phyloP scores from a whole-genome alignment of 139 green algal species.

The Chlamydomonas schloesseri region DNA sequence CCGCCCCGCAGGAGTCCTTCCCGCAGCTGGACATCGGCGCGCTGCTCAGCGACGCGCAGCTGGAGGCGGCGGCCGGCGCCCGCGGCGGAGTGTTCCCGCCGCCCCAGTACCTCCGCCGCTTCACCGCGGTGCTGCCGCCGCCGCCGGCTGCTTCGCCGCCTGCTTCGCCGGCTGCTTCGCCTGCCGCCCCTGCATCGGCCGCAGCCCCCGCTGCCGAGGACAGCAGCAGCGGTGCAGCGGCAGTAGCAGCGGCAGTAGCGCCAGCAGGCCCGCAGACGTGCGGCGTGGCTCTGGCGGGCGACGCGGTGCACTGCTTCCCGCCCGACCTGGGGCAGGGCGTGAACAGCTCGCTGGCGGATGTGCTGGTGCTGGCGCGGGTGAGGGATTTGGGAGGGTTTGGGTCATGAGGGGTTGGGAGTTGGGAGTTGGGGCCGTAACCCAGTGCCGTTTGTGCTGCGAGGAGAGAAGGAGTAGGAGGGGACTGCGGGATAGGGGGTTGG shows the following conservation, averaged over 20 bases:
- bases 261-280: background rate
- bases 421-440: no score
- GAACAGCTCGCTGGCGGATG: conserved; percentile 54
- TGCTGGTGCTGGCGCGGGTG: conserved; percentile 33
- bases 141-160: background rate
- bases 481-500: no score
- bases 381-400: no score
- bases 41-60: background rate
- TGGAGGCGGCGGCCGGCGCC: conserved; percentile 2
- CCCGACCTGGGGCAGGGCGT: conserved; percentile 58
- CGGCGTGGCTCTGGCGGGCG: conserved; percentile 37
- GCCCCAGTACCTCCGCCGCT: conserved; percentile 36
- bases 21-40: conserved; percentile 26
- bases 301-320: conserved; percentile 57
- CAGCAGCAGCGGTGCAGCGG: conserved; percentile 11
- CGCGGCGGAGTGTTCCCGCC: conserved; percentile 36
- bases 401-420: no score
- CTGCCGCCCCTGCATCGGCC: background rate
- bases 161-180: no score
- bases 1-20: conserved; percentile 13
- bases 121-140: conserved; percentile 9
- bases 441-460: no score
- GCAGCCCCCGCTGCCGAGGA: background rate
- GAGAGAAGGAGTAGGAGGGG: no score
- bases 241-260: background rate